Evolutionary conservation across 208 protist species (phyloP).

Genomic region (Crithidia fasciculata): DNA sequence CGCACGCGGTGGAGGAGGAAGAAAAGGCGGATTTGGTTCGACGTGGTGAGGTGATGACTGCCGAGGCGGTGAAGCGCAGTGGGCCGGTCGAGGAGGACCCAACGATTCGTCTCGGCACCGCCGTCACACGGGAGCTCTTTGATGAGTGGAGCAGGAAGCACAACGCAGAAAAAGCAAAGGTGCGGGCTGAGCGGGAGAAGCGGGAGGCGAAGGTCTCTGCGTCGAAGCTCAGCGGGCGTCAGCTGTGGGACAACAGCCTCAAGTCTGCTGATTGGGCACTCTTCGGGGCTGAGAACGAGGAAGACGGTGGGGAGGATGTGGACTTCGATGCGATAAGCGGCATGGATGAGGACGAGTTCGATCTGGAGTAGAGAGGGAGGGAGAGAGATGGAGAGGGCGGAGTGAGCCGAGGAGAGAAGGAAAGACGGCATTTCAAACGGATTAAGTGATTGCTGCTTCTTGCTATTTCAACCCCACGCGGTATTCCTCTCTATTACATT

Average conservation of each 20-base stretch:
- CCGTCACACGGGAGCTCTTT: conserved; percentile 85
- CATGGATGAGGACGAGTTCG: conserved; percentile 67
- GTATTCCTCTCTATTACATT: no score
- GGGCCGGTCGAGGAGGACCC: conserved; percentile 50
- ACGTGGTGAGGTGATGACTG: conserved; percentile 64
- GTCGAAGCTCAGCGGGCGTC: conserved; percentile 83
- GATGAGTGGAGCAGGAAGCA: conserved; percentile 78
- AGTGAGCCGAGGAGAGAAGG: background rate
- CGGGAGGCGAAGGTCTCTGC: conserved; percentile 35
- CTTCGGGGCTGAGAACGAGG: conserved; percentile 54
- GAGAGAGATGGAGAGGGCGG: conserved; percentile 13
- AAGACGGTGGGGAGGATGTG: conserved; percentile 74
- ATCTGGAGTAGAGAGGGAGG: conserved; percentile 64
- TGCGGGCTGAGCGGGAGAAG: conserved; percentile 49
- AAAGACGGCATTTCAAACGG: background rate
- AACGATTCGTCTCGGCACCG: conserved; percentile 78
- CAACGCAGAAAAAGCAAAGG: conserved; percentile 55
- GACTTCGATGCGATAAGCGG: conserved; percentile 58
- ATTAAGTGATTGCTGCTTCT: no score
- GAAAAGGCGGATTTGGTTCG: conserved; percentile 77
- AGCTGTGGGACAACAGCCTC: conserved; percentile 87
- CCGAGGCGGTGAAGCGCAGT: conserved; percentile 40
- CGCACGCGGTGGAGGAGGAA: conserved; percentile 53
- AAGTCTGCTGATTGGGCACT: conserved; percentile 81
- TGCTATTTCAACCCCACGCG: no score